Base-by-base conservation (phyloP, 495 filamentous ascomycete genomes). In the Xylaria intraflava region DNA sequence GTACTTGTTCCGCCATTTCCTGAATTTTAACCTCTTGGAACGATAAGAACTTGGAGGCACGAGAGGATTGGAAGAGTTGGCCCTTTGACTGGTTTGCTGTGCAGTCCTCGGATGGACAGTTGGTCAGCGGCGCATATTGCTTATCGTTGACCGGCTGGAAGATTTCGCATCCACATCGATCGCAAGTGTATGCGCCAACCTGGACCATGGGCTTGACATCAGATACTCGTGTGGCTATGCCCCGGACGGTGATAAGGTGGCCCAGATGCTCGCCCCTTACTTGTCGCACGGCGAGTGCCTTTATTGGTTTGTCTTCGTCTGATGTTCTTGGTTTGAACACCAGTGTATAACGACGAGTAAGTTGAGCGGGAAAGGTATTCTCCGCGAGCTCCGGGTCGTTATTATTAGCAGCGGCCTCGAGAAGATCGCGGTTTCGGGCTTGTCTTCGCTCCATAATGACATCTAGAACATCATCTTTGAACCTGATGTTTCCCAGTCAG, bases 11-110 rank as follows among this genome's bases (percentile, higher is more conserved):
- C 24, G 93, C 91, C 80, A 97, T 87, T 69, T 98, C 93, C 72
- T 98, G 94, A 59, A 98, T 89, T 73, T 96, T 96, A 64, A 97
- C 85, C 70, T 98, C 93, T 69, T 98, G 93, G 80, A 97, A 98
- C 3, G 93, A 89, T 62, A 95, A 71, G 65, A 96, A 98, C 65
- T 97, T 97, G 27, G 91, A 96, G 0, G 94, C 93, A 56, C 93
- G 81, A 1, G 92, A 95, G 0, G 90, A 95, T 36, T 91, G 83
- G 69, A 93, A 90, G 31, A 98, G 78, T 64, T 96, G 90, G 27
- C 93, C 93, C 66, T 90, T 95, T 53, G 87, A 79, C 67, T 95
- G 88, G 70, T 98, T 97, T 49, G 78, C 79, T 65, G 86, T 82
- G 72, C 93, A 98, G 59, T 96, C 91, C 11, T 84, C 70, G 7